Conservation (phyloP, 2,329 filamentous ascomycete genomes). For the Sporothrix phasma region DNA sequence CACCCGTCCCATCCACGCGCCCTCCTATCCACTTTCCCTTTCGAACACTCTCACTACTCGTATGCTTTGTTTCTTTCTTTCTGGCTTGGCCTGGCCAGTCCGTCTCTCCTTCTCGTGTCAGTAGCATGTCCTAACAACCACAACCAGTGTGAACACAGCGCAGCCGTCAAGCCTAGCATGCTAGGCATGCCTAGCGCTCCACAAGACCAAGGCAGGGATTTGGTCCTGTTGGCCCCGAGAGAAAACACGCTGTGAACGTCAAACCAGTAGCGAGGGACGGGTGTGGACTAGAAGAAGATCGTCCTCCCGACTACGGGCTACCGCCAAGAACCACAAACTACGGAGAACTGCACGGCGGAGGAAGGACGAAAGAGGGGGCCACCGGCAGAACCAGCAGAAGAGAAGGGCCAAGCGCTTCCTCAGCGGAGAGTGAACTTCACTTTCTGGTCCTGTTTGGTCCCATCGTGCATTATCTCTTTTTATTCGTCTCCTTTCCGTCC, state of each 20-base stretch:
- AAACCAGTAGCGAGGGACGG: neutral
- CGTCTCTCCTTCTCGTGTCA: too few species aligned
- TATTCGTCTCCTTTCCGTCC: neutral
- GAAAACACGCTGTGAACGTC: neutral
- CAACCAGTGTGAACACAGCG: neutral
- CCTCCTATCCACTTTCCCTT: neutral
- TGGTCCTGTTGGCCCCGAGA: neutral
- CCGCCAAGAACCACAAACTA: neutral
- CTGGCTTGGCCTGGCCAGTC: too few species aligned
- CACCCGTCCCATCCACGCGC: neutral
- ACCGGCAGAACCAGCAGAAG: neutral
- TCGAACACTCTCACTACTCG: neutral
- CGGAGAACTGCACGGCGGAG: neutral
- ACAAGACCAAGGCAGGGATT: neutral
- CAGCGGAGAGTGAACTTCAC: neutral
- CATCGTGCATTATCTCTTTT: neutral
- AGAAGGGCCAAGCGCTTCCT: neutral
- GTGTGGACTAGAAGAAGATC: neutral
- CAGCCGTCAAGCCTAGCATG: too few species aligned
- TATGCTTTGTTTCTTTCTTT: neutral
- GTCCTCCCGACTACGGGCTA: neutral
- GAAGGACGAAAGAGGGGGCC: conserved; percentile 1
- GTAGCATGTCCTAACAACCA: neutral
- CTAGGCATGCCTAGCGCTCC: neutral
- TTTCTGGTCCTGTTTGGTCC: neutral